phyloP scores from a whole-genome alignment of 176 grass and related monocot species.

The Raddia distichophylla region DNA sequence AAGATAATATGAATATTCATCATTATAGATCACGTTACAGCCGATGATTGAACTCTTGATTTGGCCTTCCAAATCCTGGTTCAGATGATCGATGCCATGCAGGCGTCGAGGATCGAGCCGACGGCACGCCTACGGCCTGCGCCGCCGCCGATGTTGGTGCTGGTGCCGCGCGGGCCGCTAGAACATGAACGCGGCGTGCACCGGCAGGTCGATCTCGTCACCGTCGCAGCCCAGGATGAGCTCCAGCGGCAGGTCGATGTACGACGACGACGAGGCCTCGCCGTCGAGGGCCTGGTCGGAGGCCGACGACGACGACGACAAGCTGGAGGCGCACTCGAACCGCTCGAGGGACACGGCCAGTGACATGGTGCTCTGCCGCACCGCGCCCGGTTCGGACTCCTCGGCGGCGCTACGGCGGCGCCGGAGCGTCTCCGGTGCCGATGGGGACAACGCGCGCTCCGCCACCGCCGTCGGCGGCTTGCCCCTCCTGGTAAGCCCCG shows the following conservation, averaged over 20 bases:
- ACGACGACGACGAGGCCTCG: slow-evolving; percentile 9
- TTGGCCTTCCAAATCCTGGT: slow-evolving; percentile 1
- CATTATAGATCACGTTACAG: background rate
- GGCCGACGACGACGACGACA: slow-evolving; percentile 40
- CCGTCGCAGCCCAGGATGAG: slow-evolving; percentile 53
- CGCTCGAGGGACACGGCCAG: slow-evolving; percentile 66
- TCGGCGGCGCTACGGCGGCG: background rate
- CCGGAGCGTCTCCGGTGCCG: background rate
- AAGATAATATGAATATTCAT: background rate
- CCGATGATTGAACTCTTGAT: slow-evolving; percentile 20
- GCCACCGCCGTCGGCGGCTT: slow-evolving; percentile 22
- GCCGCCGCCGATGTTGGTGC: slow-evolving; percentile 26
- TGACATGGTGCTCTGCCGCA: slow-evolving; percentile 48
- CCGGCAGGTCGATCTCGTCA: slow-evolving; percentile 51
- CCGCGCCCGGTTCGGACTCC: slow-evolving; percentile 23
- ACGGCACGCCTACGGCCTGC: slow-evolving; percentile 15
- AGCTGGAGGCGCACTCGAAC: slow-evolving; percentile 52
- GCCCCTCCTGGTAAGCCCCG: slow-evolving; percentile 52
- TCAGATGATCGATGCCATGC: slow-evolving; percentile 23
- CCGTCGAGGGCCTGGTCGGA: slow-evolving; percentile 29
- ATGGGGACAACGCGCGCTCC: background rate
- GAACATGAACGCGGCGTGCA: slow-evolving; percentile 75
- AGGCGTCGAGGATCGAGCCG: slow-evolving; percentile 3
- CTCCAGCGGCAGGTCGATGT: slow-evolving; percentile 83
- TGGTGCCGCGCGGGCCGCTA: slow-evolving; percentile 44